Evolutionary conservation across 495 filamentous ascomycete genomes (phyloP).

Genomic region (Chaetomium cochliodes): DNA sequence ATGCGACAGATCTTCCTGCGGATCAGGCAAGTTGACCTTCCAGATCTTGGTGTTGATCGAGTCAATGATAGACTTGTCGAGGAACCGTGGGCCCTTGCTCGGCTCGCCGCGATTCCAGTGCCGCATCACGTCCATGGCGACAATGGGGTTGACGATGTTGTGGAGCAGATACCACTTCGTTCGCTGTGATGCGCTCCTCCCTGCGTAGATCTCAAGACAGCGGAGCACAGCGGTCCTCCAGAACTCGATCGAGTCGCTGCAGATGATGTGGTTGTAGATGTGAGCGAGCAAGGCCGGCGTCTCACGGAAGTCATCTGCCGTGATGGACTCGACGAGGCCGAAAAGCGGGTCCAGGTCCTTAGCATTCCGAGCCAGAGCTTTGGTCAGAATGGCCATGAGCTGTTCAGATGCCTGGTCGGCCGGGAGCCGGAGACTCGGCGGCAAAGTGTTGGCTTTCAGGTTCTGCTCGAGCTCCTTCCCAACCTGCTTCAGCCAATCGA

Average conservation of each 20-base stretch:
- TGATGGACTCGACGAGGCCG: slow-evolving; percentile 75
- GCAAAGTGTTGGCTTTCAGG: slow-evolving; percentile 65
- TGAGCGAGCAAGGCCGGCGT: slow-evolving; percentile 73
- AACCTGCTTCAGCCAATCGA: slow-evolving; percentile 67
- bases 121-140: slow-evolving; percentile 92
- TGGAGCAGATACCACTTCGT: slow-evolving; percentile 91
- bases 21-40: slow-evolving; percentile 81
- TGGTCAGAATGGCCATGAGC: slow-evolving; percentile 80
- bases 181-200: slow-evolving; percentile 72
- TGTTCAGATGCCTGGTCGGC: slow-evolving; percentile 87
- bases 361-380: slow-evolving; percentile 68
- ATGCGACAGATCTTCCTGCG: slow-evolving; percentile 79
- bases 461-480: slow-evolving; percentile 74
- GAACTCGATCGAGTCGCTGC: slow-evolving; percentile 81
- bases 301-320: slow-evolving; percentile 74
- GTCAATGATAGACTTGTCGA: slow-evolving; percentile 87
- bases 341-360: slow-evolving; percentile 89
- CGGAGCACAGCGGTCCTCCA: slow-evolving; percentile 80
- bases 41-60: slow-evolving; percentile 91
- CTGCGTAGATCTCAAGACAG: slow-evolving; percentile 84
- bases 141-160: slow-evolving; percentile 90
- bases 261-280: slow-evolving; percentile 83
- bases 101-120: slow-evolving; percentile 53
- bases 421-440: slow-evolving; percentile 71
- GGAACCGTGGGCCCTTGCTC: slow-evolving; percentile 65